Evolutionary conservation across 768 basidiomycete species (phyloP).

Genomic region (Hemileccinum rubropunctum): DNA sequence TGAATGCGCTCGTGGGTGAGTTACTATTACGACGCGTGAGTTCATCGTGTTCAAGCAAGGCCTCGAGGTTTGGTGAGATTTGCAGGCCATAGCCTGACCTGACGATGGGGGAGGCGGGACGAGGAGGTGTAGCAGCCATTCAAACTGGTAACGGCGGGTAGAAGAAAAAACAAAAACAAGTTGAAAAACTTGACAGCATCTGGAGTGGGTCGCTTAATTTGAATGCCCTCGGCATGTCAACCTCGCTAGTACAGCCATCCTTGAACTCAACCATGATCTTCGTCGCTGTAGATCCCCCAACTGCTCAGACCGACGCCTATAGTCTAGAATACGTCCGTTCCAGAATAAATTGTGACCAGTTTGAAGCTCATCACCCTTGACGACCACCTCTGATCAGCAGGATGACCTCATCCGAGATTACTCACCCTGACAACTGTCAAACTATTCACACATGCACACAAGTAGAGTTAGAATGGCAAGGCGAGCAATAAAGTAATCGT

Average conservation of each 20-base stretch:
- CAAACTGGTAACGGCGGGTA: background rate
- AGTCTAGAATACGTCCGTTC: background rate
- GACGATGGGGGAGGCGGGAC: conserved; percentile 19
- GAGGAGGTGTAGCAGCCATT: conserved; percentile 25
- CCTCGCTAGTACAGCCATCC: too few species aligned
- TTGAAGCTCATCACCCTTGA: background rate
- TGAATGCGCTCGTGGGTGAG: conserved; percentile 19
- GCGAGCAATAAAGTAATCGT: too few species aligned
- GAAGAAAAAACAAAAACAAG: background rate
- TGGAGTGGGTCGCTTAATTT: conserved; percentile 16
- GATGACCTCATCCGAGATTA: background rate
- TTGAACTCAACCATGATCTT: too few species aligned
- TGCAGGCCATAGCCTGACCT: conserved; percentile 32
- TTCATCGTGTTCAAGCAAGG: conserved; percentile 57
- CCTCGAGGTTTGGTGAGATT: conserved; percentile 61
- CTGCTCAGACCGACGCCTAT: too few species aligned
- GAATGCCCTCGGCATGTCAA: conserved; percentile 5
- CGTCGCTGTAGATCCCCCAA: too few species aligned
- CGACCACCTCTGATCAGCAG: background rate
- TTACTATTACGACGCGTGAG: conserved; percentile 35
- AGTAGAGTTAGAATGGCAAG: too few species aligned
- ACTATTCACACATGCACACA: too few species aligned
- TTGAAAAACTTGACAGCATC: background rate
- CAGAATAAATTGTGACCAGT: background rate
- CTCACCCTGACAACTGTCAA: conserved; percentile 1